Base-by-base conservation (phyloP, 2,329 filamentous ascomycete genomes). In the Dissoconium aciculare region DNA sequence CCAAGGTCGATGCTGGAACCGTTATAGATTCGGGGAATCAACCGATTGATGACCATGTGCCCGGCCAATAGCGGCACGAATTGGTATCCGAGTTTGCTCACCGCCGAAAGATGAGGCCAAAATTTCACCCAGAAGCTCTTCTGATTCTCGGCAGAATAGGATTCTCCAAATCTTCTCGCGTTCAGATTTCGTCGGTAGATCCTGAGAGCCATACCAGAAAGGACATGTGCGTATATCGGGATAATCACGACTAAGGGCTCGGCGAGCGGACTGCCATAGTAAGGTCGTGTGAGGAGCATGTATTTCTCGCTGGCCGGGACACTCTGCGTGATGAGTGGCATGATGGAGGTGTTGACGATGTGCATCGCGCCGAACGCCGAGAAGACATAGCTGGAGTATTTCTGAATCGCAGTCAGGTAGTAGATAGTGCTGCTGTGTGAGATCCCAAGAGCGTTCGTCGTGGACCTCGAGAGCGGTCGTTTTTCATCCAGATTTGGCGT, bases 301-400 rank as follows among this genome's bases (percentile, higher is more conserved):
- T 84, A 92, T 29, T 74, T 74, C 52, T 94, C 85, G 37, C 79
- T 79, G 31, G 73, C 69, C 5, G 76, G 61, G 5, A 89, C 70
- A 27, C 78, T 82, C 34, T 66, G 70, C 24, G 79, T 82, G 29
- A 75, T 45, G 21, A 89, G 69, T 0, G 83, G 84, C 41, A 91
- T 76, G 26, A 92, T 54, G 5, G 81, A 81, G 17, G 82, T 87
- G 46, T 85, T 92, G 47, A 74, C 66, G 39, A 89, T 63, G 59
- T 92, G 84, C 34, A 89, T 65, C 16, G 71, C 64, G 17, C 77
- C 67, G 59, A 87, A 92, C 42, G 81, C 60, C 39, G 71, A 72
- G 49, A 82, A 85, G 41, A 79, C 73, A 60, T 93, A 91, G 43
- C 79, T 83, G 1, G 83, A 89, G 63, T 92, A 93, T 53, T 74